phyloP scores from a whole-genome alignment of 352 stramenopile species.

The Elongisporangium anandrum region DNA sequence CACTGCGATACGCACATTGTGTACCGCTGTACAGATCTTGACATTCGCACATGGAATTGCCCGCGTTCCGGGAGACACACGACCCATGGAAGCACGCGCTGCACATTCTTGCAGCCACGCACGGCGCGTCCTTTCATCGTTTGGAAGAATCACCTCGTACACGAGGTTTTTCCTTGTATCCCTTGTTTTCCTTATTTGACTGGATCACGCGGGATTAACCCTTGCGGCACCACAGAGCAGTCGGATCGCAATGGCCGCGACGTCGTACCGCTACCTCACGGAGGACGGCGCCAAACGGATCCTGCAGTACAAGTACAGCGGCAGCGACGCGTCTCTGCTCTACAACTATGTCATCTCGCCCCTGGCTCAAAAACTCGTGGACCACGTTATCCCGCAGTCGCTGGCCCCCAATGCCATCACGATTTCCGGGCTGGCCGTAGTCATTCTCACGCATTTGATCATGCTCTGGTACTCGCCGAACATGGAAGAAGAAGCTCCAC shows the following conservation, averaged over 20 bases:
- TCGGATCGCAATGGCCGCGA: not conserved
- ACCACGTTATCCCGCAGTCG: conserved; percentile 61
- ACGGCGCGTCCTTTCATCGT: not conserved
- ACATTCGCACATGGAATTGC: conserved; percentile 28
- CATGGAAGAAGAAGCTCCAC: conserved; percentile 73
- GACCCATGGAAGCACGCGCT: conserved; percentile 42
- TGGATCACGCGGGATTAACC: not conserved
- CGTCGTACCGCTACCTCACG: conserved; percentile 64
- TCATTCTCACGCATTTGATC: conserved; percentile 66
- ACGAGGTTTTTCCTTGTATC: not conserved
- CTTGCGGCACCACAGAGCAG: not conserved
- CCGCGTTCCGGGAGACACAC: conserved; percentile 18
- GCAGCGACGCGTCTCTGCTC: conserved; percentile 72
- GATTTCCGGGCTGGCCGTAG: conserved; percentile 64
- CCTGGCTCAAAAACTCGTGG: conserved; percentile 67
- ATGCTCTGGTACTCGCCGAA: conserved; percentile 83
- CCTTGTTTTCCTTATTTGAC: not conserved
- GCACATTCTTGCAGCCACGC: conserved; percentile 5
- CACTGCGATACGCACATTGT: conserved; percentile 37
- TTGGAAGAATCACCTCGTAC: not conserved
- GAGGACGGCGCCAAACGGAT: conserved; percentile 64
- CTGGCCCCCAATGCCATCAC: conserved; percentile 84
- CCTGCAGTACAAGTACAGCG: conserved; percentile 82
- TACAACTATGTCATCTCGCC: conserved; percentile 85
- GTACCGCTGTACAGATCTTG: conserved; percentile 37